These are phyloP conservation scores for Lactarius deliciosus DNA, from an alignment of 768 basidiomycete genomes.

Conservation along the genomic window DNA sequence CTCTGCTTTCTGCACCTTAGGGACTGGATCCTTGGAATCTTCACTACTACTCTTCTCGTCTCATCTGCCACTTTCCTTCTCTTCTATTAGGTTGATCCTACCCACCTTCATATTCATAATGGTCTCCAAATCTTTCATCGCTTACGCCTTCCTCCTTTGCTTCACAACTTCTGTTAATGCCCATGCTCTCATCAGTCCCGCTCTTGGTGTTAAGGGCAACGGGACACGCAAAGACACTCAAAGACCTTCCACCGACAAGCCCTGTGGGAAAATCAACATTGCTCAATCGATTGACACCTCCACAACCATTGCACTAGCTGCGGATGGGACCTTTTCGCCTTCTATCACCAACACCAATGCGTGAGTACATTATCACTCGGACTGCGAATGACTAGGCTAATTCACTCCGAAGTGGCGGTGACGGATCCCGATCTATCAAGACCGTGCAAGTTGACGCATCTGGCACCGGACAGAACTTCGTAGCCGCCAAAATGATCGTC, in stretches of 20 bases:
- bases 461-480: slow-evolving; percentile 37
- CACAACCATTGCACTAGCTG: slow-evolving; percentile 30
- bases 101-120: slow-evolving; percentile 19
- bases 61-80: background rate
- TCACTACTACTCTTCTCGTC: background rate
- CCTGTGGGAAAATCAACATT: slow-evolving; percentile 48
- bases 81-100: slow-evolving; percentile 2
- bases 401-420: slow-evolving; percentile 37
- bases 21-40: slow-evolving; percentile 17
- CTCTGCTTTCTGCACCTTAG: background rate
- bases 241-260: slow-evolving; percentile 34
- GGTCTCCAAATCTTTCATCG: slow-evolving; percentile 35
- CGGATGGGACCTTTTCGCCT: slow-evolving; percentile 44
- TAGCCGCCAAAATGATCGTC: slow-evolving; percentile 42
- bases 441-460: slow-evolving; percentile 47
- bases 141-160: slow-evolving; percentile 37
- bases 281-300: slow-evolving; percentile 42
- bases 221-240: slow-evolving; percentile 35
- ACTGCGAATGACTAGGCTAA: slow-evolving; percentile 36
- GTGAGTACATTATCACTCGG: slow-evolving; percentile 40
- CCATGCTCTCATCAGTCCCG: slow-evolving; percentile 46
- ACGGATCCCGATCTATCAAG: slow-evolving; percentile 49
- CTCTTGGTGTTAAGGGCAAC: slow-evolving; percentile 38
- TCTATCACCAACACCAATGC: slow-evolving; percentile 48
- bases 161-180: slow-evolving; percentile 41